Conservation (phyloP, 139 green algal genomes). For the Chlorella sp. region DNA sequence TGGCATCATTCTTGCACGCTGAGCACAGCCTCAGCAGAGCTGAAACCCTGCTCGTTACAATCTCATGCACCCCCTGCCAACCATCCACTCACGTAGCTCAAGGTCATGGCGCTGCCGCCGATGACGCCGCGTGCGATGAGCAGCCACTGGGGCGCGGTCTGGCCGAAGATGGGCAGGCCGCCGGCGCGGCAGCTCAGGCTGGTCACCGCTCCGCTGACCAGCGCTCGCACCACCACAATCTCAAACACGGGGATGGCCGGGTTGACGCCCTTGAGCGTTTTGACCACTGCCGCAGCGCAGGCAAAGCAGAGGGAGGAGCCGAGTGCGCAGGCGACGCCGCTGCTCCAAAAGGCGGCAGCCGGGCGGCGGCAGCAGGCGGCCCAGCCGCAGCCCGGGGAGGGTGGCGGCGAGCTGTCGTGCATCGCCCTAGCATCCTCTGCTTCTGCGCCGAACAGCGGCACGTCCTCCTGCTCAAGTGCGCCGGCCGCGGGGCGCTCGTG, state of each 20-base stretch:
- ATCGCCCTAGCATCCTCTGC: too few species aligned
- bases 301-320: slow-evolving; percentile 1
- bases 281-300: background rate
- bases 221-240: slow-evolving; percentile 43
- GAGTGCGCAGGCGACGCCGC: slow-evolving; percentile 6
- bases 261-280: slow-evolving; percentile 16
- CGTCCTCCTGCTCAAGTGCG: too few species aligned
- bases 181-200: slow-evolving; percentile 8
- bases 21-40: too few species aligned
- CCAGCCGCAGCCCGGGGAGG: too few species aligned
- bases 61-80: too few species aligned
- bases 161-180: background rate
- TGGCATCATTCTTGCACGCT: too few species aligned
- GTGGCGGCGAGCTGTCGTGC: too few species aligned
- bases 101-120: slow-evolving; percentile 36
- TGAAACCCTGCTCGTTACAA: too few species aligned
- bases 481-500: too few species aligned
- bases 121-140: slow-evolving; percentile 10
- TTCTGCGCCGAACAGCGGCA: too few species aligned
- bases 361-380: background rate
- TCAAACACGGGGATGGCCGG: slow-evolving; percentile 48
- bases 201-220: slow-evolving; percentile 18
- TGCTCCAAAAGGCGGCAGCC: slow-evolving; percentile 33
- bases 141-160: background rate
- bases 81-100: slow-evolving; percentile 13